Percentiles rank a stretch among this genome's conserved stretches.
Evolutionary conservation across 805 yeast species (phyloP).

Genomic region (Nakazawaea holstii): DNA sequence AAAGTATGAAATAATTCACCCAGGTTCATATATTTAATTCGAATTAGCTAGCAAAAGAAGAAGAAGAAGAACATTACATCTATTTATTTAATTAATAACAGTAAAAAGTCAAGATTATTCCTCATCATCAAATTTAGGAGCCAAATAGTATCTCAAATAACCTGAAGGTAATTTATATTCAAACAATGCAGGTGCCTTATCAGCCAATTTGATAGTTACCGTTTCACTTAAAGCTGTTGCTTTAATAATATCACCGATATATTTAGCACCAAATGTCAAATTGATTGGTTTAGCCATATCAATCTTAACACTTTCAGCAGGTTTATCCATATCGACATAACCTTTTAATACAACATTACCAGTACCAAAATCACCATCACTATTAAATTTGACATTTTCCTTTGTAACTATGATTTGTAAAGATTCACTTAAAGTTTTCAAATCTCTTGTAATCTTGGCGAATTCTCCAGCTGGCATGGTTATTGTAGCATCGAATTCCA

Average conservation of each 20-base stretch:
- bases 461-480: conserved; percentile 87
- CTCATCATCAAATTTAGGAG: conserved; percentile 96
- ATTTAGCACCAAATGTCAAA: conserved; percentile 86
- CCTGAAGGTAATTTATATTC: conserved; percentile 92
- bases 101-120: conserved; percentile 33
- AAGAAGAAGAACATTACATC: too few relatives aligned
- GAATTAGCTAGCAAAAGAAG: too few relatives aligned
- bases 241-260: conserved; percentile 85
- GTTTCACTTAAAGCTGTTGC: conserved; percentile 74
- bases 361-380: conserved; percentile 89
- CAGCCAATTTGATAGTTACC: conserved; percentile 82
- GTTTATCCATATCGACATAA: conserved; percentile 70
- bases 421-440: conserved; percentile 82
- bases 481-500: conserved; percentile 82
- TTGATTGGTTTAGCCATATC: conserved; percentile 83
- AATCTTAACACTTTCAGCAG: conserved; percentile 69
- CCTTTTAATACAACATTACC: conserved; percentile 88
- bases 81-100: background rate
- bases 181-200: conserved; percentile 88
- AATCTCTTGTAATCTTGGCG: conserved; percentile 83
- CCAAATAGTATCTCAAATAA: conserved; percentile 89
- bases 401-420: conserved; percentile 82
- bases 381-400: conserved; percentile 82
- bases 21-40: background rate
- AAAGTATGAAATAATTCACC: background rate